A percentile compares a stretch with the other conserved stretches of the same genome.
These are phyloP conservation scores for Dactylellina haptotyla DNA, from an alignment of 2,329 filamentous ascomycete genomes.

Conservation along the genomic window DNA sequence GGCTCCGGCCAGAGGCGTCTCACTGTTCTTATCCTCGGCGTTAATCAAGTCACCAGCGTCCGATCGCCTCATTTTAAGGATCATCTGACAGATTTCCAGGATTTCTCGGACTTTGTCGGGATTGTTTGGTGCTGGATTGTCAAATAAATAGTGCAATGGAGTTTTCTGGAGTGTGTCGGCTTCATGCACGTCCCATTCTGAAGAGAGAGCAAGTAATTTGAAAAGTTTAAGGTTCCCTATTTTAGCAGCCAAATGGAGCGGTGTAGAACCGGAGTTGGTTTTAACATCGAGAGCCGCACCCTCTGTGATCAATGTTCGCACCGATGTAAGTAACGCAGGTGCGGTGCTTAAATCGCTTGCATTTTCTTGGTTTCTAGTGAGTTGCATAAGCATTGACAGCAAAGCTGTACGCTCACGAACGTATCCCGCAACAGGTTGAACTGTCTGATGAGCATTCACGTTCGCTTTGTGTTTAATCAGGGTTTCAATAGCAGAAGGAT, in stretches of 20 bases:
- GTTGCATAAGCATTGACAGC: constrained; percentile 5
- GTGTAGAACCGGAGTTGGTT: background rate
- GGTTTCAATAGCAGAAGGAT: background rate
- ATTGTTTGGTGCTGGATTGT: background rate
- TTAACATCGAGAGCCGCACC: constrained; percentile 17
- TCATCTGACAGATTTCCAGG: constrained; percentile 20
- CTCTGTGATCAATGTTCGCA: constrained; percentile 7
- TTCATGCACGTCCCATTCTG: constrained; percentile 30
- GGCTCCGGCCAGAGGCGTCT: constrained; percentile 15
- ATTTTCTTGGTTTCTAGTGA: background rate
- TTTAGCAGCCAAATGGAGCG: constrained; percentile 17
- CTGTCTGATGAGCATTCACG: constrained; percentile 5
- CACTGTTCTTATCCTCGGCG: constrained; percentile 4
- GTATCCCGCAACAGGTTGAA: no score
- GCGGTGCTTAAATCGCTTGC: background rate
- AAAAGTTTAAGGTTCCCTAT: constrained; percentile 29
- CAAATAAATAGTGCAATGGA: constrained; percentile 26
- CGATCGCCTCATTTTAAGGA: constrained; percentile 25
- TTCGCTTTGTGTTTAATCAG: constrained; percentile 14
- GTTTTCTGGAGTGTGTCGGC: background rate
- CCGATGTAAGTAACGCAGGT: background rate
- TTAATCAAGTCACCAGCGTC: constrained; percentile 22
- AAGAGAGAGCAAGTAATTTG: constrained; percentile 27
- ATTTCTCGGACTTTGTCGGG: background rate
- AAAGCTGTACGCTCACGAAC: background rate